Base-by-base conservation (phyloP, 371 early-diverging fungal species). In the Entomophthora muscae region DNA sequence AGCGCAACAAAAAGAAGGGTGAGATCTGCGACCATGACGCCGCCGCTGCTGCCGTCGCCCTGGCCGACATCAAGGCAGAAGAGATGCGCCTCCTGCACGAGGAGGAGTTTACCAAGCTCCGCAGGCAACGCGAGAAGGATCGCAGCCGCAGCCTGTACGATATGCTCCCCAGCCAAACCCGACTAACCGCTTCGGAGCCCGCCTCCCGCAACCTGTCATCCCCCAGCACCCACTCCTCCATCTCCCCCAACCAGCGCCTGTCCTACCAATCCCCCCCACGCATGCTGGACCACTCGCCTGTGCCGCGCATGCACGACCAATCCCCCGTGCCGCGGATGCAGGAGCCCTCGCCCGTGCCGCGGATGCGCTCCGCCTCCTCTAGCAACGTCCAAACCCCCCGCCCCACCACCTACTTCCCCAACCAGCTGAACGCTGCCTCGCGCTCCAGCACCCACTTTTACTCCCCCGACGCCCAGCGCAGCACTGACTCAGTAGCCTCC, bases 31-130 rank as follows among this genome's bases (percentile, higher is more conserved):
- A 32, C 31, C 22, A 26, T n/a, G 33, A 61, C 23, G 10, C n/a
- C 7, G 61, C 23, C 3, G 33, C 61, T 22, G 61, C 31, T 23
- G 42, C 30, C 13, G 42, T 24, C 21, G 42, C 61, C 3, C 33
- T n/a, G 22, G 61, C 61, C 17, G 61, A 61, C 1, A 61, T 61
- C 17, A 31, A 42, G n/a, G 61, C 61, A 7, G 61, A 61, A 61
- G 61, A 61, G 61, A 42, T 33, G 22, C 12, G 42, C 21, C 31
- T 32, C 30, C 23, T 61, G 42, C 23, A 30, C n/a, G 61, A 61
- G 17, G 42, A 61, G 23, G 61, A 61, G 42, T 61, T 61, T 33
- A 42, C 52, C 21, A 61, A 61, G 42, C 52, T 61, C 17, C 61
- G 61, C 10, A 31, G 52, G 23, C 61, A 61, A 23, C 31, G 61